Evolutionary conservation across 768 basidiomycete species (phyloP).

Genomic region (Naganishia friedmannii): DNA sequence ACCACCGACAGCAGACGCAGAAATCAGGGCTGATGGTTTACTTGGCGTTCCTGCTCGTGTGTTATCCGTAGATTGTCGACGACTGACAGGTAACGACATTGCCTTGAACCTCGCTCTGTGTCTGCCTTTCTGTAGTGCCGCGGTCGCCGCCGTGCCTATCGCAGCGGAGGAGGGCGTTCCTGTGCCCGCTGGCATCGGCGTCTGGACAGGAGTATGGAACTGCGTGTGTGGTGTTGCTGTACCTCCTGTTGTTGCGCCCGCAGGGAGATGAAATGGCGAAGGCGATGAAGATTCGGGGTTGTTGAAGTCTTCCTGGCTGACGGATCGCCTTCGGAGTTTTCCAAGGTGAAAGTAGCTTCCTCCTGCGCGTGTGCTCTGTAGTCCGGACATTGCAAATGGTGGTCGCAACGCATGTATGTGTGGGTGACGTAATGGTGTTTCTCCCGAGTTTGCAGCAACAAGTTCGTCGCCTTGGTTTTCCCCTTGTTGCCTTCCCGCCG

Average conservation of each 20-base stretch:
- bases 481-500: not conserved
- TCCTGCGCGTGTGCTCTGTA: not conserved
- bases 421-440: not conserved
- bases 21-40: not conserved
- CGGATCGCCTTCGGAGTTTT: slow-evolving; percentile 5
- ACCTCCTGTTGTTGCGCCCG: not conserved
- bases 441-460: not conserved
- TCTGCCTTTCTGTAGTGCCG: not conserved
- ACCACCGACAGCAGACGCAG: not conserved
- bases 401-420: not conserved
- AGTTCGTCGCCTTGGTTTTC: not conserved
- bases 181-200: not conserved
- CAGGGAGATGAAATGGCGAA: not conserved
- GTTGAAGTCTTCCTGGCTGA: not conserved
- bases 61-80: slow-evolving; percentile 23
- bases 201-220: not conserved
- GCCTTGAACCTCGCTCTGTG: slow-evolving; percentile 19
- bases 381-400: slow-evolving; percentile 8
- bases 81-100: slow-evolving; percentile 18
- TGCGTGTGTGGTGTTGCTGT: not conserved
- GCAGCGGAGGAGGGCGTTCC: not conserved
- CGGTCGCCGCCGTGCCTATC: too few species aligned
- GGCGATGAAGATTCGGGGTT: not conserved
- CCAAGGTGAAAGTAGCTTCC: slow-evolving; percentile 21
- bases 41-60: not conserved